Conservation (phyloP, 129 eudicot species). For the Tagetes erecta region DNA sequence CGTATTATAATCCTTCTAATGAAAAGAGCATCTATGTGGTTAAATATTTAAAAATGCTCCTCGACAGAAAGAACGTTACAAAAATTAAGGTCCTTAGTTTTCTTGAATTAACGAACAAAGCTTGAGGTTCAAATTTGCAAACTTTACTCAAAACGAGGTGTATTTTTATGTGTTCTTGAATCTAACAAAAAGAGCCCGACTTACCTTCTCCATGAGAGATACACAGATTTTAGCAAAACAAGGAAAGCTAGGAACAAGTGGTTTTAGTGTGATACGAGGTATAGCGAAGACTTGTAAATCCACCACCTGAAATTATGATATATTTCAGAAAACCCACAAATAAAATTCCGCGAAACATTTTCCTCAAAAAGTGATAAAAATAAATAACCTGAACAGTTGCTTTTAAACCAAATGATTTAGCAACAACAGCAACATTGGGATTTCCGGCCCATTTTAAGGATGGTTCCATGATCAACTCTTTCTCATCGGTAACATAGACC, state of each 20-base stretch:
- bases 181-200: background rate
- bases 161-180: constrained; percentile 6
- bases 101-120: background rate
- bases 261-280: constrained; percentile 94
- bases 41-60: background rate
- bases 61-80: background rate
- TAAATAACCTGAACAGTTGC: constrained; percentile 85
- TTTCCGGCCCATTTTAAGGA: constrained; percentile 93
- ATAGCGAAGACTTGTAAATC: constrained; percentile 89
- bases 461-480: constrained; percentile 99
- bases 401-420: constrained; percentile 89
- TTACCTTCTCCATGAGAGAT: constrained; percentile 95
- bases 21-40: background rate
- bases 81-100: background rate
- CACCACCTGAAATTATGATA: constrained; percentile 57
- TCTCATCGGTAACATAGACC: constrained; percentile 88
- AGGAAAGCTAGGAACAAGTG: constrained; percentile 98
- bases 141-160: background rate
- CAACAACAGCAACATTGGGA: constrained; percentile 77
- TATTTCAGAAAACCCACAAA: constrained; percentile 14
- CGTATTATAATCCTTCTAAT: background rate
- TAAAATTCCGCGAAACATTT: background rate
- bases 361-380: constrained; percentile 8
- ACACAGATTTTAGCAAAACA: constrained; percentile 88
- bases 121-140: background rate